Evolutionary conservation across 768 basidiomycete species (phyloP).

Genomic region (Trametes gibbosa): DNA sequence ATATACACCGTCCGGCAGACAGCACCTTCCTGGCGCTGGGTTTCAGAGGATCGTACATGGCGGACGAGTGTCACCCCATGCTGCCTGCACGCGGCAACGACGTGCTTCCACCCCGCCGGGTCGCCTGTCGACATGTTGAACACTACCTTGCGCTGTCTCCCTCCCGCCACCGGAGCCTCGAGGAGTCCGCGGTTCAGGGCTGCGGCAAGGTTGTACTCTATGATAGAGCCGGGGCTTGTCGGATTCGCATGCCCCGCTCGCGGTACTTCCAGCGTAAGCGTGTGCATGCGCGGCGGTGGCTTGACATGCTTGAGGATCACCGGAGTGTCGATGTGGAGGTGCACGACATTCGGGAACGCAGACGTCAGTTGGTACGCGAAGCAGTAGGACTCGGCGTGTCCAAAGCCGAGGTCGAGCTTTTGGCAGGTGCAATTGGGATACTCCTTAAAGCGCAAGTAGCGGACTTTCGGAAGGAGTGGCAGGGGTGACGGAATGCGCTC

Average conservation of each 20-base stretch:
- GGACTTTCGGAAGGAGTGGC: neutral
- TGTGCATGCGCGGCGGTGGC: neutral
- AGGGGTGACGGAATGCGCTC: neutral
- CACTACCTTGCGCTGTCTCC: neutral
- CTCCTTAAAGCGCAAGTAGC: neutral
- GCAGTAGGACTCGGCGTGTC: neutral
- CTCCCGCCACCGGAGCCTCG: too few species aligned
- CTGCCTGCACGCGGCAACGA: too few species aligned
- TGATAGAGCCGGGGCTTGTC: neutral
- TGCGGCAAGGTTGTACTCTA: neutral
- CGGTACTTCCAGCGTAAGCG: conserved; percentile 2
- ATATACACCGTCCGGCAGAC: too few species aligned
- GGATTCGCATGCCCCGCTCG: too few species aligned
- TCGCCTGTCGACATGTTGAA: neutral
- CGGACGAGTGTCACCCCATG: too few species aligned
- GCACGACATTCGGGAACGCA: neutral
- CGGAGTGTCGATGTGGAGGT: conserved; percentile 6
- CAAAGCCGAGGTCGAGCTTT: neutral
- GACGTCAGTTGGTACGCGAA: neutral
- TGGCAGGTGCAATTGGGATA: neutral
- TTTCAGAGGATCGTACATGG: too few species aligned
- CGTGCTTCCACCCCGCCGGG: too few species aligned
- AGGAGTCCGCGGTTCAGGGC: neutral
- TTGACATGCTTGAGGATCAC: neutral
- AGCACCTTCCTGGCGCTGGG: too few species aligned